phyloP scores from a whole-genome alignment of 2,329 filamentous ascomycete genomes.

The Triangularia setosa region DNA sequence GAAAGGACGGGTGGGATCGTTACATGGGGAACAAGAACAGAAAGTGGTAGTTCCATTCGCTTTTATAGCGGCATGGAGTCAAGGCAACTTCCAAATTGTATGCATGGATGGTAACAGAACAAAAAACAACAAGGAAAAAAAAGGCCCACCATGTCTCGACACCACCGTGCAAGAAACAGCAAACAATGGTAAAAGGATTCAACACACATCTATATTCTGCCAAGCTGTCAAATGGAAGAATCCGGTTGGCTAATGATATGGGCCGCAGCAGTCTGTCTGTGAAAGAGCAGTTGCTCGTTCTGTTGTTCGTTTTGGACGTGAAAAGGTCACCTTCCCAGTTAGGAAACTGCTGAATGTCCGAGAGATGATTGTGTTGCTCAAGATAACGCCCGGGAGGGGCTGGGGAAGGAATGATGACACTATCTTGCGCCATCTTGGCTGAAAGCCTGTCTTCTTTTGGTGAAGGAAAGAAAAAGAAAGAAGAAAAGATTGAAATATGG shows the following conservation, averaged over 20 bases:
- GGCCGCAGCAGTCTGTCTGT: conserved; percentile 2
- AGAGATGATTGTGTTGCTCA: background rate
- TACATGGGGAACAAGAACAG: conserved; percentile 18
- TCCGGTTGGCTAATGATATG: background rate
- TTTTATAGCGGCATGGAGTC: background rate
- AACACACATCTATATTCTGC: background rate
- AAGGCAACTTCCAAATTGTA: background rate
- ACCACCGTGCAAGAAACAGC: too few relatives aligned
- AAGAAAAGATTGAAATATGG: conserved; percentile 9
- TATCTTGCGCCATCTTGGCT: background rate
- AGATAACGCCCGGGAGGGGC: background rate
- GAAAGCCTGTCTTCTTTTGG: too few relatives aligned
- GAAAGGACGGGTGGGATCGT: conserved; percentile 3
- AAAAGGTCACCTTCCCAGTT: conserved; percentile 23
- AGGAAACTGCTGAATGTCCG: conserved; percentile 13
- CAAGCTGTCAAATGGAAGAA: too few relatives aligned
- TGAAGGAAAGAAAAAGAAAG: background rate
- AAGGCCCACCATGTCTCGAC: too few relatives aligned
- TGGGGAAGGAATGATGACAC: background rate
- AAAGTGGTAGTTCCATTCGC: conserved; percentile 19
- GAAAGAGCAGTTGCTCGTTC: background rate
- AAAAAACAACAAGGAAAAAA: too few relatives aligned
- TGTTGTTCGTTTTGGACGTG: conserved; percentile 5
- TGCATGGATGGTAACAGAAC: background rate
- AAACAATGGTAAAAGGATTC: background rate